Evolutionary conservation across 495 filamentous ascomycete species (phyloP), one percentile per base, ranked within the genome.

Genomic region (Recurvomyces mirabilis): DNA sequence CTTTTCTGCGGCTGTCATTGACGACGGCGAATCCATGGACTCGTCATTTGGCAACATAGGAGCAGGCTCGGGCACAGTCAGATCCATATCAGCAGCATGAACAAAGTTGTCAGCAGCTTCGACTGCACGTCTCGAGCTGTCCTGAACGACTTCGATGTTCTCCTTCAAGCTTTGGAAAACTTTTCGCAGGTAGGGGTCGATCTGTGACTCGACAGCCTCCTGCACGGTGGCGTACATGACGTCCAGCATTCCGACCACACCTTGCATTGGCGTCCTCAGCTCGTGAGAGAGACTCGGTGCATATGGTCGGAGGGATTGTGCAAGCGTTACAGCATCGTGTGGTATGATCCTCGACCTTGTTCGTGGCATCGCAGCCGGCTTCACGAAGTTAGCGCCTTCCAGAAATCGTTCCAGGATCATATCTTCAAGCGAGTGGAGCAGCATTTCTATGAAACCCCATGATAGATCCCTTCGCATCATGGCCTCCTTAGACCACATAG

Each of bases 71-170:
- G 83, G 83, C 20, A 88, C 69, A 50, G 83, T 76, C 81, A 88
- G 84, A 59, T 87, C 81, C 53, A 88, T 70, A 59, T 87, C 83
- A 49, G 87, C 87, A n/a, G 83, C 83, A 65, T 88, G 79, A 21
- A 88, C 82, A 28, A 88, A 82, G 53, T 88, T 88, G 52, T 88
- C 83, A 1, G 83, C 82, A 20, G 83, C 83, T 61, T 87, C 84
- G 13, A 87, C 77, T 2, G 82, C 83, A 32, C 83, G 68, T 58
- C 79, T 70, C 36, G 83, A 84, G 58, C 81, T 86, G 54, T 87
- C 83, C 72, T 88, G 83, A 29, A 84, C 77, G 55, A 80, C 71
- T 57, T 87, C 82, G 49, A 88, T 86, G 48, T 79, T 81, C 44
- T 77, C 73, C 55, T 76, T 82, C 30, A 88, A 65, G 30, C 71